These are phyloP conservation scores for Aureobasidium sp. DNA, from an alignment of 2,329 filamentous ascomycete species.

Conservation along the genomic window DNA sequence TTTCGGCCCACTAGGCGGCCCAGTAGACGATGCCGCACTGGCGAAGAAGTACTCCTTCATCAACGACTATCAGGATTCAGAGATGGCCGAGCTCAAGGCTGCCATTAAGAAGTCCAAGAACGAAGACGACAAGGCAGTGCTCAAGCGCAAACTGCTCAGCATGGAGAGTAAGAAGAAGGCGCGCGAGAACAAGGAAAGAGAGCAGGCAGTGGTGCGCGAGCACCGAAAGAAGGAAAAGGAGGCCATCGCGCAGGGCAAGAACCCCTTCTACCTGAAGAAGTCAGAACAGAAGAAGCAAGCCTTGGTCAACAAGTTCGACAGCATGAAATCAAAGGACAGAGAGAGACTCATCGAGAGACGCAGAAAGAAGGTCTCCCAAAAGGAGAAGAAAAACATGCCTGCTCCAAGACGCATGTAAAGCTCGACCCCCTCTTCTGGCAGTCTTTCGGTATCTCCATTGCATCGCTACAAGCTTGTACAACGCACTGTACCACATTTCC, in stretches of 20 bases:
- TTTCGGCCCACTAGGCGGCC: conserved; percentile 58
- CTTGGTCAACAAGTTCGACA: conserved; percentile 69
- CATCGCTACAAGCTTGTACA: no score
- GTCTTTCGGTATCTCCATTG: no score
- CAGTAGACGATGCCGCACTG: conserved; percentile 49
- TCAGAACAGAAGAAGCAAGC: conserved; percentile 81
- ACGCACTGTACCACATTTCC: no score
- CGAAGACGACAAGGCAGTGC: conserved; percentile 54
- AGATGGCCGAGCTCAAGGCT: conserved; percentile 66
- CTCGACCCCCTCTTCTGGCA: not conserved
- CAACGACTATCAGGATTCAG: conserved; percentile 74
- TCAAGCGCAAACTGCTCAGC: conserved; percentile 67
- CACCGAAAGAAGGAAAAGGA: conserved; percentile 81
- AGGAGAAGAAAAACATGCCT: conserved; percentile 65
- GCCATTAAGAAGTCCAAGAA: conserved; percentile 63
- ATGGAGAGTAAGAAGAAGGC: conserved; percentile 74
- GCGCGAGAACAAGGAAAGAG: conserved; percentile 60
- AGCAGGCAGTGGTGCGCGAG: conserved; percentile 61
- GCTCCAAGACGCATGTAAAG: conserved; percentile 6
- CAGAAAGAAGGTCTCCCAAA: conserved; percentile 79
- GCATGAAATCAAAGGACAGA: conserved; percentile 78
- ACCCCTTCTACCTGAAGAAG: conserved; percentile 88
- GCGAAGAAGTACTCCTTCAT: conserved; percentile 79
- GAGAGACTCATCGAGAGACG: conserved; percentile 78
- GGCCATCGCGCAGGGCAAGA: conserved; percentile 78